Conservation (phyloP, 2,329 filamentous ascomycete species). For the Tolypocladium album region DNA sequence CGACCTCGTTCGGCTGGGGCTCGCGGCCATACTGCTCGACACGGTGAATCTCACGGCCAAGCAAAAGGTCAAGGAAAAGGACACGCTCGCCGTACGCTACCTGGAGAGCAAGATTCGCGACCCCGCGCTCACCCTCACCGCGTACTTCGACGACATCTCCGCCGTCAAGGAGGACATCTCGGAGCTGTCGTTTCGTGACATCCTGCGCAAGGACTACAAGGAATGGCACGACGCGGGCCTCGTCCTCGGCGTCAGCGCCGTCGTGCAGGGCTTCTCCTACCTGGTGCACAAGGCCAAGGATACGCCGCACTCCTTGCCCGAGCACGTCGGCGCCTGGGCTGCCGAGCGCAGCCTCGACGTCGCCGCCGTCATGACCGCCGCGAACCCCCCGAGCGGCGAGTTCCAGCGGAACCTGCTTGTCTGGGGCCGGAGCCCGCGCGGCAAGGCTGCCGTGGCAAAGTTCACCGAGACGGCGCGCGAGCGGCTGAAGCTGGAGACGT, state of each 20-base stretch:
- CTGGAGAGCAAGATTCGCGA: conserved; percentile 39
- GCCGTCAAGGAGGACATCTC: conserved; percentile 59
- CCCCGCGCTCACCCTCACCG: conserved; percentile 36
- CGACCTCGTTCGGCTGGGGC: conserved; percentile 53
- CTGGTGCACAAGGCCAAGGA: conserved; percentile 40
- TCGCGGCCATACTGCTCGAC: conserved; percentile 65
- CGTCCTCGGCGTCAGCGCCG: conserved; percentile 55
- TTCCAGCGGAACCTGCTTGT: conserved; percentile 60
- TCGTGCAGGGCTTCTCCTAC: conserved; percentile 52
- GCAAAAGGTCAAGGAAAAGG: conserved; percentile 54
- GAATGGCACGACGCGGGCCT: conserved; percentile 52
- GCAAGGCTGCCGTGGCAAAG: conserved; percentile 34
- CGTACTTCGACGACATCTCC: conserved; percentile 49
- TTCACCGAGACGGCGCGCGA: conserved; percentile 39
- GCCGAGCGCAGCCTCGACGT: conserved; percentile 50
- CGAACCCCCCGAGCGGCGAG: conserved; percentile 31
- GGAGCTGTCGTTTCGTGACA: conserved; percentile 48
- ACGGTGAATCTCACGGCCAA: conserved; percentile 53
- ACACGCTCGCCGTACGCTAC: conserved; percentile 45
- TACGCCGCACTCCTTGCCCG: conserved; percentile 33
- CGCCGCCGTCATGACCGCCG: conserved; percentile 60
- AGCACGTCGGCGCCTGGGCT: conserved; percentile 40
- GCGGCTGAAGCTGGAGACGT: conserved; percentile 45
- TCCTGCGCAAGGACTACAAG: conserved; percentile 78
- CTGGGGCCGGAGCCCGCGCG: conserved; percentile 45